Percentiles rank a stretch among this genome's conserved stretches.
Conservation (phyloP, 179 eudicot species). For the Silene noctiflora region DNA sequence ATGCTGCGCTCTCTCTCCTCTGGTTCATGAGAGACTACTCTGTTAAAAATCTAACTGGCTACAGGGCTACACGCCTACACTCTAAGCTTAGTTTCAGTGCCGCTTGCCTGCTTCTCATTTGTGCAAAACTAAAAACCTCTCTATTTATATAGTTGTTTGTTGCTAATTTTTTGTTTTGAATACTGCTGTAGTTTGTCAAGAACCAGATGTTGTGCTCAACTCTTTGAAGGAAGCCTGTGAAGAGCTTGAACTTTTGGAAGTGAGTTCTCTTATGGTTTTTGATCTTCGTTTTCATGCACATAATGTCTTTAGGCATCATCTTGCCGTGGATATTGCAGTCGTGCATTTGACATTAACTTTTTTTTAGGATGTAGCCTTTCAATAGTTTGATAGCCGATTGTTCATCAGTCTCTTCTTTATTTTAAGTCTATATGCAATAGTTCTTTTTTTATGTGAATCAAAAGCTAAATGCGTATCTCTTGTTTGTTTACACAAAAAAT, state of each 20-base stretch:
- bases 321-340: not conserved
- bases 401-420: not conserved
- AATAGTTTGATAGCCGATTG: not conserved
- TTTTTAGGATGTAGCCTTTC: not conserved
- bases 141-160: not conserved
- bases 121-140: not conserved
- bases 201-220: constrained; percentile 61
- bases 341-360: not conserved
- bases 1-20: not conserved
- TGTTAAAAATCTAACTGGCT: not conserved
- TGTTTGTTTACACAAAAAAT: no score
- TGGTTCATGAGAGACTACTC: not conserved
- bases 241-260: constrained; percentile 76
- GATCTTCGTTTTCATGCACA: not conserved
- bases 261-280: constrained; percentile 29
- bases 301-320: not conserved
- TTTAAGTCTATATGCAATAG: not conserved
- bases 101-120: not conserved
- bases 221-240: constrained; percentile 78
- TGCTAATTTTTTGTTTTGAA: constrained; percentile 23
- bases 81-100: not conserved
- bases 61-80: not conserved
- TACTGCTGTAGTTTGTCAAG: constrained; percentile 43
- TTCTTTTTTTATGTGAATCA: no score
- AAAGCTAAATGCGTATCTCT: no score